phyloP scores from a whole-genome alignment of 345 rosid species.

The Adansonia digitata region DNA sequence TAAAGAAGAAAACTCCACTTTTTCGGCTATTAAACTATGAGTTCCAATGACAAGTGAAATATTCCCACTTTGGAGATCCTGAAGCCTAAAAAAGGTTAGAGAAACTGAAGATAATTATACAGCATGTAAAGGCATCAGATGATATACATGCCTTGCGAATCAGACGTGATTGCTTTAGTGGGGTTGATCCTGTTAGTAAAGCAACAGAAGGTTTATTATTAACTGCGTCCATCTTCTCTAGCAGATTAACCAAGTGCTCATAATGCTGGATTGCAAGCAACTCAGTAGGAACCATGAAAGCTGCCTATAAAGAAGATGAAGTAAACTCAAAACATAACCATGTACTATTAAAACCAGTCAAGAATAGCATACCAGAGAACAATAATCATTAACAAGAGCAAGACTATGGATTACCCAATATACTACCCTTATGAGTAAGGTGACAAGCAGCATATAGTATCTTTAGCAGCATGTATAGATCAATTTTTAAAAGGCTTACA shows the following conservation, averaged over 20 bases:
- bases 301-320: conserved; percentile 53
- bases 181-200: conserved; percentile 86
- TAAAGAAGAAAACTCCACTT: conserved; percentile 69
- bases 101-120: conserved; percentile 10
- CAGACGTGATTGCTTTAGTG: conserved; percentile 68
- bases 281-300: conserved; percentile 99
- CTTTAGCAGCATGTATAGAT: background rate
- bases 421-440: background rate
- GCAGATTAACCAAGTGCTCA: conserved; percentile 63
- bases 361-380: background rate
- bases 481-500: background rate
- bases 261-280: conserved; percentile 93
- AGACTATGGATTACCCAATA: conserved; percentile 4
- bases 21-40: conserved; percentile 86
- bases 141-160: conserved; percentile 69
- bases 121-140: conserved; percentile 18
- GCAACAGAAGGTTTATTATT: conserved; percentile 72
- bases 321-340: background rate
- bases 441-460: background rate
- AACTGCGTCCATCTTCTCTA: conserved; percentile 56
- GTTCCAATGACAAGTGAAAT: conserved; percentile 90
- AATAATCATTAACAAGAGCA: background rate
- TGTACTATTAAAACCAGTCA: background rate
- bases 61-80: conserved; percentile 83
- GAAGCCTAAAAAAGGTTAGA: conserved; percentile 20